Base-by-base conservation (phyloP, 1,284 basidiomycete species). In the Pterulicium gracile region DNA sequence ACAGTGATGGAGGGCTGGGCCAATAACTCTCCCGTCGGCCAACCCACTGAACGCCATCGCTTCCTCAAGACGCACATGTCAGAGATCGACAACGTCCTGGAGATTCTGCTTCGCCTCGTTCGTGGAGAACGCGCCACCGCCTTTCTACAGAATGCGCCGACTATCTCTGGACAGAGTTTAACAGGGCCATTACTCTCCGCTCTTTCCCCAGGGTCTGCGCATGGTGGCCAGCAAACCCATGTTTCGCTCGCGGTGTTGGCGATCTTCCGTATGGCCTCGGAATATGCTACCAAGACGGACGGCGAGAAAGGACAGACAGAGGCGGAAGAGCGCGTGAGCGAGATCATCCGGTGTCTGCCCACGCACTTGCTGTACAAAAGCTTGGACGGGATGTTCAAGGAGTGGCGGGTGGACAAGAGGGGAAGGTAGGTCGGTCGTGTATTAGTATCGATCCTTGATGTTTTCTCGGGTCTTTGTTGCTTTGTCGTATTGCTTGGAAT, bases 331-430 rank as follows among this genome's bases (percentile, higher is more conserved):
- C 79, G 80, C 52, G 75, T 93, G 27, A 84, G 85, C 4, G 91
- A 95, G 65, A 89, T 96, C 55, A 86, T 96, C 54, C 75, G 88
- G 56, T 84, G 78, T 57, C 61, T 97, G 52, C 93, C 93, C 17
- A 79, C 77, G 20, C 84, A 89, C 58, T 68, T 94, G 57, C 74
- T 93, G 53, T 84, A 88, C 65, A 89, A 89, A 66, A 88, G 85
- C 55, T 63, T 95, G 61, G 92, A 96, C 65, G 88, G 88, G 40
- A 87, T 95, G 57, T 95, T 91, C 67, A 88, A 88, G 60, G 90
- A 94, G 62, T 92, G 89, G 89, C 70, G 77, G 54, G 76, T 77
- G 44, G 82, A 86, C 55, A 87, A 84, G 67, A 87, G 85, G 62
- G 78, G 80, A 40, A 66, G 76, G 24, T 68, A 32, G n/a, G 27